Conservation (phyloP, 2,329 filamentous ascomycete species). For the Simplicillium sp. region DNA sequence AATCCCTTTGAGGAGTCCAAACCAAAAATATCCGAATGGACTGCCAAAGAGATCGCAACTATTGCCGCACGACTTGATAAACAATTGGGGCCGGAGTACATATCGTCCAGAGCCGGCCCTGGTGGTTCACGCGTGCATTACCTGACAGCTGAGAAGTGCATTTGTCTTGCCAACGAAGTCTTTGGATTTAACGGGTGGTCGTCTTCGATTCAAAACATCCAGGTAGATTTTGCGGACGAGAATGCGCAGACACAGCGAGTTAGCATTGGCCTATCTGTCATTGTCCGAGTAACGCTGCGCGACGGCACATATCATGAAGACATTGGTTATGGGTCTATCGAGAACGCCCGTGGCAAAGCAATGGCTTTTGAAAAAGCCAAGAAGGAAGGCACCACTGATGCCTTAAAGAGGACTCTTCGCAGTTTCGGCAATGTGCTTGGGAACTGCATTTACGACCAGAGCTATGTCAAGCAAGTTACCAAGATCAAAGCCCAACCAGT, state of each 20-base stretch:
- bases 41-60: conserved; percentile 81
- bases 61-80: conserved; percentile 81
- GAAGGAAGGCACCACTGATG: conserved; percentile 95
- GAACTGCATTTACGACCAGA: conserved; percentile 98
- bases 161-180: conserved; percentile 87
- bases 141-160: conserved; percentile 91
- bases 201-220: conserved; percentile 86
- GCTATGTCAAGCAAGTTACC: conserved; percentile 81
- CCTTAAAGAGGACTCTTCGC: conserved; percentile 76
- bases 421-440: conserved; percentile 94
- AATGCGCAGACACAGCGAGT: conserved; percentile 68
- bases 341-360: conserved; percentile 92
- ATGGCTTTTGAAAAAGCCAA: conserved; percentile 97
- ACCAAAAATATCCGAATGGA: conserved; percentile 68
- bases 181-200: conserved; percentile 99
- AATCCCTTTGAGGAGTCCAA: conserved; percentile 77
- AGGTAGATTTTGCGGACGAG: conserved; percentile 93
- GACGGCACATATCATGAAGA: conserved; percentile 98
- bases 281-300: conserved; percentile 78
- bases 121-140: conserved; percentile 86
- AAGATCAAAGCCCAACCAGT: conserved; percentile 71
- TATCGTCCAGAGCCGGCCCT: conserved; percentile 76
- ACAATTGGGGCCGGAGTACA: conserved; percentile 91
- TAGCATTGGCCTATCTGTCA: conserved; percentile 78
- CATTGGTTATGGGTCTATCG: conserved; percentile 91